A percentile compares a stretch with the other conserved stretches of the same genome.
Conservation (phyloP, 2,329 filamentous ascomycete genomes). For the Trichothecium roseum region DNA sequence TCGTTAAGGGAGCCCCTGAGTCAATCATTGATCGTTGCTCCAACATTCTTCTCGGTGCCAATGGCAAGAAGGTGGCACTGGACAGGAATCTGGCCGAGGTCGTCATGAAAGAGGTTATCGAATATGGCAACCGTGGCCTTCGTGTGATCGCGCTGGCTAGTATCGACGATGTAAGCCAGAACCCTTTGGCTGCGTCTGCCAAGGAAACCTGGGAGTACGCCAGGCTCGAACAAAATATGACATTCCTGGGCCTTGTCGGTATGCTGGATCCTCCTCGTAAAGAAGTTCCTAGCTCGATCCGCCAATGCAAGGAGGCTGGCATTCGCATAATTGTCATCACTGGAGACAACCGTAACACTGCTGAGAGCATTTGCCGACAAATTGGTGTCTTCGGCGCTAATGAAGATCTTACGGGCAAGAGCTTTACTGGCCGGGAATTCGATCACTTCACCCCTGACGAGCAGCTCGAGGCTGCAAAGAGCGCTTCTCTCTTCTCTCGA, state of each 20-base stretch:
- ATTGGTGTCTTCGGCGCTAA: conserved; percentile 82
- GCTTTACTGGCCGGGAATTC: conserved; percentile 90
- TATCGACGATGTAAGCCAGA: conserved; percentile 62
- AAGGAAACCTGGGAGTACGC: conserved; percentile 77
- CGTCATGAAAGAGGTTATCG: conserved; percentile 68
- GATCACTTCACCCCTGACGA: conserved; percentile 71
- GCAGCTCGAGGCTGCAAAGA: conserved; percentile 74
- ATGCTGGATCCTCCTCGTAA: conserved; percentile 96
- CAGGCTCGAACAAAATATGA: conserved; percentile 86
- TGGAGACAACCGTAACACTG: conserved; percentile 94
- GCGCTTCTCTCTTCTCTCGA: conserved; percentile 85
- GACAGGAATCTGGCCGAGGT: conserved; percentile 58
- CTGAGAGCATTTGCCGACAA: conserved; percentile 93
- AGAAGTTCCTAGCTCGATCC: conserved; percentile 78
- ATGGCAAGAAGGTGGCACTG: conserved; percentile 68
- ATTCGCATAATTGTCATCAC: conserved; percentile 98
- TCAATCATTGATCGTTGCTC: conserved; percentile 89
- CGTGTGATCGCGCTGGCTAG: conserved; percentile 90
- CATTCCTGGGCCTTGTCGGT: conserved; percentile 81
- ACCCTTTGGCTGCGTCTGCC: conserved; percentile 61
- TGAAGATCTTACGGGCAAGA: conserved; percentile 84
- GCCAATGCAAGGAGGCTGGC: conserved; percentile 82
- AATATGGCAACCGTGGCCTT: conserved; percentile 85
- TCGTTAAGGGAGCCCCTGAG: conserved; percentile 95
- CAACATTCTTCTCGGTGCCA: conserved; percentile 63